phyloP scores from a whole-genome alignment of 2,329 filamentous ascomycete genomes.

The Didymella exigua region DNA sequence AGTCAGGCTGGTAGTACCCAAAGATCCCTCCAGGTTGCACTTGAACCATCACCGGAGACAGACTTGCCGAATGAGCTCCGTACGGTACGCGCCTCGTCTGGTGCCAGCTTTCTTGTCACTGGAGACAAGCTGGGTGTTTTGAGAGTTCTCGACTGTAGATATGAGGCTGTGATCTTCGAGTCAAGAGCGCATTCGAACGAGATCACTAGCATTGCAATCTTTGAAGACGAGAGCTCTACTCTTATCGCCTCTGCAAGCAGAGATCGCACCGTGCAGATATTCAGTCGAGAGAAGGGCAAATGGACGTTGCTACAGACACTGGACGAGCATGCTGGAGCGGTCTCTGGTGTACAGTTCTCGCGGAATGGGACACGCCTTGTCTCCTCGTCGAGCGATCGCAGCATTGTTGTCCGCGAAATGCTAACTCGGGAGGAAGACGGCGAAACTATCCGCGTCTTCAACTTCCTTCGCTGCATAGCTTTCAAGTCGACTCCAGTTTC shows the following conservation, averaged over 20 bases:
- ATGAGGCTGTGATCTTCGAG: slow-evolving; percentile 67
- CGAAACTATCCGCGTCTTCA: slow-evolving; percentile 70
- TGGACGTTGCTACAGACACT: slow-evolving; percentile 89
- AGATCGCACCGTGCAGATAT: slow-evolving; percentile 94
- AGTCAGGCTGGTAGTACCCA: slow-evolving; percentile 71
- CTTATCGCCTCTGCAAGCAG: slow-evolving; percentile 78
- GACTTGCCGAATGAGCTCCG: slow-evolving; percentile 63
- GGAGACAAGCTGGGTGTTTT: slow-evolving; percentile 89
- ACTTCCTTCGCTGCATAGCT: slow-evolving; percentile 77
- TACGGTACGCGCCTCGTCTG: slow-evolving; percentile 63
- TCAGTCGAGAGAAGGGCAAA: slow-evolving; percentile 62
- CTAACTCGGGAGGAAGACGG: slow-evolving; percentile 69
- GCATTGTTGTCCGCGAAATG: slow-evolving; percentile 80
- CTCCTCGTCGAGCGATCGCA: slow-evolving; percentile 84
- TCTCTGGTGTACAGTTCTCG: slow-evolving; percentile 77
- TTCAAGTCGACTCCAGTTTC: slow-evolving; percentile 87
- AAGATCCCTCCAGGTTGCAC: slow-evolving; percentile 66
- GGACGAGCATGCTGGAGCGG: slow-evolving; percentile 86
- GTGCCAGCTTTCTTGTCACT: slow-evolving; percentile 72
- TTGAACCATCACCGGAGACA: slow-evolving; percentile 65
- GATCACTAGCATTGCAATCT: slow-evolving; percentile 79
- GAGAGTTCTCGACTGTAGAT: slow-evolving; percentile 67
- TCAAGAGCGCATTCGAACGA: slow-evolving; percentile 87
- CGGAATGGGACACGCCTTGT: slow-evolving; percentile 73
- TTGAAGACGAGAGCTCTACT: slow-evolving; percentile 66